These are phyloP conservation scores for Hypoxylon crocopeplum DNA, from an alignment of 495 filamentous ascomycete species.

Conservation along the genomic window DNA sequence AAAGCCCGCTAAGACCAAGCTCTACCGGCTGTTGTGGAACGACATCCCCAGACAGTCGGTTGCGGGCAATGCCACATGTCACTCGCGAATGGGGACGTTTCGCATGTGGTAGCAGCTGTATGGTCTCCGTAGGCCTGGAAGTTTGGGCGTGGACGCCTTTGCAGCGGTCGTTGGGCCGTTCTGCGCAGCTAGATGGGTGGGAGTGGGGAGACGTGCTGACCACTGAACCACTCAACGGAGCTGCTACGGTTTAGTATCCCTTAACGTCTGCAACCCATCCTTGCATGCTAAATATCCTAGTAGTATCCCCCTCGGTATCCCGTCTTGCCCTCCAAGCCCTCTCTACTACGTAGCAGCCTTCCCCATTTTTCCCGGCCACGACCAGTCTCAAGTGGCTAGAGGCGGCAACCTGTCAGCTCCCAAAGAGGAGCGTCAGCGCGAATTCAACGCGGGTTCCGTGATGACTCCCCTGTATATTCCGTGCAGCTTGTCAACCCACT, in stretches of 20 bases:
- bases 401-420: slow-evolving; percentile 25
- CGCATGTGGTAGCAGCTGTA: slow-evolving; percentile 39
- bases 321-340: slow-evolving; percentile 5
- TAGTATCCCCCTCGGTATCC: slow-evolving; percentile 1
- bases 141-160: slow-evolving; percentile 30
- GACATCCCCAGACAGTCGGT: slow-evolving; percentile 40
- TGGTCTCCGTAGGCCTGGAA: slow-evolving; percentile 37
- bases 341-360: slow-evolving; percentile 21
- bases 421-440: slow-evolving; percentile 15
- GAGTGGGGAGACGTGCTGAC: slow-evolving; percentile 28
- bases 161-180: slow-evolving; percentile 36
- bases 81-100: slow-evolving; percentile 38
- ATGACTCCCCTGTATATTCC: slow-evolving; percentile 27
- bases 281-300: slow-evolving; percentile 25
- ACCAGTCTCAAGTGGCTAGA: slow-evolving; percentile 23
- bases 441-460: slow-evolving; percentile 22
- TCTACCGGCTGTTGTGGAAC: slow-evolving; percentile 42
- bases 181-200: slow-evolving; percentile 29
- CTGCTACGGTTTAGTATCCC: slow-evolving; percentile 20
- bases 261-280: slow-evolving; percentile 38
- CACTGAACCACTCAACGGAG: slow-evolving; percentile 33
- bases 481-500: slow-evolving; percentile 24
- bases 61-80: slow-evolving; percentile 41
- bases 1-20: slow-evolving; percentile 32
- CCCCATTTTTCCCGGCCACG: slow-evolving; percentile 19